Evolutionary conservation across 805 yeast species (phyloP).

Genomic region (Candida stauntonica): DNA sequence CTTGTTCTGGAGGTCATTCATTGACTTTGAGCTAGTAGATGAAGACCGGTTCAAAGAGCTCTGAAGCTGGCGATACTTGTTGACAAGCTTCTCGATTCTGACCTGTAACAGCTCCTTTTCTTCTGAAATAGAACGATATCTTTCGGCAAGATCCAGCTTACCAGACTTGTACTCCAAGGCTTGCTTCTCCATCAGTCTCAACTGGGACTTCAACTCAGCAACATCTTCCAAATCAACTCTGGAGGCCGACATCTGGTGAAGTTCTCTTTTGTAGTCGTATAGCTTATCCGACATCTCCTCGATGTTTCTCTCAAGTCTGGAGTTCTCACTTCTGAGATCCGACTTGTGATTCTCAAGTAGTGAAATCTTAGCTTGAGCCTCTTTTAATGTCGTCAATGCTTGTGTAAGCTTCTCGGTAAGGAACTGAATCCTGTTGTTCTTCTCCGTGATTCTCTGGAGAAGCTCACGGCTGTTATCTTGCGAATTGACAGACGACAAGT

Average conservation of each 20-base stretch:
- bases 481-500: not conserved
- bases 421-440: conserved; percentile 22
- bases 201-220: conserved; percentile 14
- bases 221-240: conserved; percentile 9
- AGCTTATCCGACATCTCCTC: conserved; percentile 31
- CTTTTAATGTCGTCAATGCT: conserved; percentile 26
- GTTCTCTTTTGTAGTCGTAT: conserved; percentile 24
- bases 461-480: conserved; percentile 24
- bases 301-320: conserved; percentile 29
- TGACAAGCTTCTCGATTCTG: conserved; percentile 30
- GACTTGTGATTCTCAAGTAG: conserved; percentile 31
- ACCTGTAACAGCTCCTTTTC: conserved; percentile 28
- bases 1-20: conserved; percentile 32
- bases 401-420: conserved; percentile 23
- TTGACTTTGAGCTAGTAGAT: conserved; percentile 1
- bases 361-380: conserved; percentile 27
- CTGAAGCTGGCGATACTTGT: conserved; percentile 24
- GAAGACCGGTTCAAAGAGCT: conserved; percentile 25
- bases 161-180: conserved; percentile 28
- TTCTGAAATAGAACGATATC: conserved; percentile 22
- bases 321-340: conserved; percentile 30
- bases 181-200: conserved; percentile 19
- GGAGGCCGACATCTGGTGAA: conserved; percentile 13
- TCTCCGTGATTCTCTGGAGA: conserved; percentile 24
- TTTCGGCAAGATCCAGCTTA: conserved; percentile 30